Percentiles rank a stretch among this genome's conserved stretches.
Evolutionary conservation across 139 green algal species (phyloP).

Genomic region (Tetraselmis striata): DNA sequence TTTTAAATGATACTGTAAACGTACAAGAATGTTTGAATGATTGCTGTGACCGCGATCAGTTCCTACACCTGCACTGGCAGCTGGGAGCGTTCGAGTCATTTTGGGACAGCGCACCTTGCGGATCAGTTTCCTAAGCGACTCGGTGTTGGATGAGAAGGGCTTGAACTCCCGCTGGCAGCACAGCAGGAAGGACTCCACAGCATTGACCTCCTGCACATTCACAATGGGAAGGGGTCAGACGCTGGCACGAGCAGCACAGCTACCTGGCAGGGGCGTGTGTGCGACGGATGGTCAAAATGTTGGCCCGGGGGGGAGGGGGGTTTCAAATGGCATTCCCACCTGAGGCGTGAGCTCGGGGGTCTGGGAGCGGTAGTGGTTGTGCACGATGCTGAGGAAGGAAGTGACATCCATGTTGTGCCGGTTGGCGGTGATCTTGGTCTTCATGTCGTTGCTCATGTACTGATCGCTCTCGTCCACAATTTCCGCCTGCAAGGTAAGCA

Average conservation of each 20-base stretch:
- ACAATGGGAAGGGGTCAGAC: too few species aligned
- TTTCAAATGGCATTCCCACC: too few species aligned
- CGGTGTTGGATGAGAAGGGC: neutral
- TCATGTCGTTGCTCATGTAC: neutral
- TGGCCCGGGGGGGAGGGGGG: too few species aligned
- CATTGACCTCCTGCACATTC: neutral
- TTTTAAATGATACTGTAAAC: too few species aligned
- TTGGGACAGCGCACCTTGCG: neutral
- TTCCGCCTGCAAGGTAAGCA: slow-evolving; percentile 31
- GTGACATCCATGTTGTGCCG: neutral
- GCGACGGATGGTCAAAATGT: too few species aligned
- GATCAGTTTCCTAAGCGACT: neutral
- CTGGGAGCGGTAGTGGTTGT: neutral
- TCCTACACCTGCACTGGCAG: too few species aligned
- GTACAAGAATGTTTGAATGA: too few species aligned
- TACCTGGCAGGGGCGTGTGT: too few species aligned
- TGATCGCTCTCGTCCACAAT: slow-evolving; percentile 59
- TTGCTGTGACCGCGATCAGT: too few species aligned
- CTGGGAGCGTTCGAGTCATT: too few species aligned
- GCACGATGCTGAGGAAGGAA: neutral
- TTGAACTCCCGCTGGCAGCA: neutral
- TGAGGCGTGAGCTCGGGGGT: neutral
- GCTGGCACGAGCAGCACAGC: too few species aligned
- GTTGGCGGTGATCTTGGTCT: neutral
- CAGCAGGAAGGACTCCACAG: neutral